Base-by-base conservation (phyloP, 2,329 filamentous ascomycete species). In the Phaeophleospora eucalypticola region DNA sequence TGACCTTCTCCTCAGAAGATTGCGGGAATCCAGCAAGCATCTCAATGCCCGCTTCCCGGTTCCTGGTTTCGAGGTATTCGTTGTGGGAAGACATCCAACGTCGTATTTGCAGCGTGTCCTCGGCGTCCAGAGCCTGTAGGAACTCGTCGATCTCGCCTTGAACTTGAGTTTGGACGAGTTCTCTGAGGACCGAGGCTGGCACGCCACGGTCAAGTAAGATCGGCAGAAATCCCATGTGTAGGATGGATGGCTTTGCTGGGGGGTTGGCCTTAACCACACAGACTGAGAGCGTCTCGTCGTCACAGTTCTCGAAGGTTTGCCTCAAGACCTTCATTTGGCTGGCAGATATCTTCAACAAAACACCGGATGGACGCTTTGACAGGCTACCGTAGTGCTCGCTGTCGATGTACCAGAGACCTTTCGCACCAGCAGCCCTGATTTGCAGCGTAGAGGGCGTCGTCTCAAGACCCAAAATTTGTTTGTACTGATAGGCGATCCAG, bases 171-270 rank as follows among this genome's bases (percentile, higher is more conserved):
- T 59, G 61, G 3, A 87, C 69, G 4, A 82, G 66, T 0, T 68
- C 49, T 0, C 71, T 69, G 0, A 90, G 69, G 0, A 65, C 63
- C 0, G 67, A 38, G 4, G 60, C 60, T 8, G 79, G 57, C 0
- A 72, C 69, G 0, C 83, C 78, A 21, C 81, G 73, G 27, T 84
- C 78, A 15, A 81, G 71, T 0, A 91, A 66, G 0, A 91, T 79
- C 0, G 82, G 79, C 2, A 91, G 74, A 41, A 89, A 81, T 20
- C 87, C 83, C 1, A 78, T 67, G 57, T 89, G 87, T 0, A 90
- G 67, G 0, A 72, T 68, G 0, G 82, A 80, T 0, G 79, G 66
- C 10, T 63, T 72, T 3, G 79, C 68, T 2, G 71, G 65, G 0
- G 66, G 65, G 0, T 78, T 77, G 6, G 67, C 65, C 3, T 70